Percentiles rank a stretch among this genome's conserved stretches.
Conservation (phyloP, 2,329 filamentous ascomycete species). For the Plenodomus biglobosus region DNA sequence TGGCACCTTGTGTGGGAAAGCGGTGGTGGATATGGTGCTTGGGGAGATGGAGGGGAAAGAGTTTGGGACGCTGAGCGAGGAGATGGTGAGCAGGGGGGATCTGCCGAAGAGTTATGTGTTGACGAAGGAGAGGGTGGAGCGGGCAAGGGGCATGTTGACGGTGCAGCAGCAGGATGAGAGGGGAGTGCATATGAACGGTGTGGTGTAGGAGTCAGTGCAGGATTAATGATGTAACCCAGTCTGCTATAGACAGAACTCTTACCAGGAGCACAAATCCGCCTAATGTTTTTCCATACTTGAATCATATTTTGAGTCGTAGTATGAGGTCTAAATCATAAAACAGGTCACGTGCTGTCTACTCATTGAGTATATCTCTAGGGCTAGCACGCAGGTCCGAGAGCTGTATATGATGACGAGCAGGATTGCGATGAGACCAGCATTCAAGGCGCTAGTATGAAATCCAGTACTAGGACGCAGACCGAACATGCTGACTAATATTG, state of each 20-base stretch:
- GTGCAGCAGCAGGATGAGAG: slow-evolving; percentile 38
- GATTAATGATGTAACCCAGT: too few species aligned
- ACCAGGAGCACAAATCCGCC: too few species aligned
- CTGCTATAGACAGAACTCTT: too few species aligned
- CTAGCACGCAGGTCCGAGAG: too few species aligned
- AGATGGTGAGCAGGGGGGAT: slow-evolving; percentile 38
- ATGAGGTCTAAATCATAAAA: too few species aligned
- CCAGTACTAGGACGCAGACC: neutral
- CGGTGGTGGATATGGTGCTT: slow-evolving; percentile 62
- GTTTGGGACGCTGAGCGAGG: slow-evolving; percentile 23
- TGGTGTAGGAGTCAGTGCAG: too few species aligned
- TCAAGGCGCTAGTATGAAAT: neutral
- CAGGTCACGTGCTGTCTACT: too few species aligned
- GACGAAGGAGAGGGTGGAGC: slow-evolving; percentile 38
- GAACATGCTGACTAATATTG: slow-evolving; percentile 4
- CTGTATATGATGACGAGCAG: too few species aligned
- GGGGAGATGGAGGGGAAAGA: slow-evolving; percentile 40
- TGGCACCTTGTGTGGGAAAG: slow-evolving; percentile 66
- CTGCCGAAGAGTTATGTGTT: slow-evolving; percentile 45
- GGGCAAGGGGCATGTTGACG: slow-evolving; percentile 33
- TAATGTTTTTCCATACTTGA: too few species aligned
- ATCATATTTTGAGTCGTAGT: too few species aligned
- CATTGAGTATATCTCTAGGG: too few species aligned
- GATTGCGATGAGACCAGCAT: too few species aligned
- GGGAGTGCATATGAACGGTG: slow-evolving; percentile 30